These are phyloP conservation scores for Candida rishiriensis DNA, from an alignment of 805 yeast species.

Conservation along the genomic window DNA sequence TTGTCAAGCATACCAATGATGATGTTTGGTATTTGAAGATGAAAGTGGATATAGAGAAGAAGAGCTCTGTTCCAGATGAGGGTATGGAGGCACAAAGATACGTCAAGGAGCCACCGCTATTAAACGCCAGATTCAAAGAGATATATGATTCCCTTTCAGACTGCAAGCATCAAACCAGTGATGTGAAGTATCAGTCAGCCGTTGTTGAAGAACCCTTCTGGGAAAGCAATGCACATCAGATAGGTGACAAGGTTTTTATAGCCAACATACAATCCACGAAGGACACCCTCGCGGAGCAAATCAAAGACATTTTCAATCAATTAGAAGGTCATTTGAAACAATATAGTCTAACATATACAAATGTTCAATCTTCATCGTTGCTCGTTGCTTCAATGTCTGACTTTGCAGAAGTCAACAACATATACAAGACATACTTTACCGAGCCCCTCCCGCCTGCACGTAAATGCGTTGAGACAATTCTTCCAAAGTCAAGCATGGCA, in stretches of 20 bases:
- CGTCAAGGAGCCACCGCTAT: conserved; percentile 33
- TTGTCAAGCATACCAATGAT: conserved; percentile 48
- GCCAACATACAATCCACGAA: conserved; percentile 38
- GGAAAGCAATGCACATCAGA: conserved; percentile 12
- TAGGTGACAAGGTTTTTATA: conserved; percentile 34
- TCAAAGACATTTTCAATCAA: conserved; percentile 43
- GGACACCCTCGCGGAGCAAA: conserved; percentile 39
- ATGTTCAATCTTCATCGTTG: conserved; percentile 58
- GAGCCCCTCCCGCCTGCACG: conserved; percentile 81
- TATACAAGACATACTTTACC: conserved; percentile 54
- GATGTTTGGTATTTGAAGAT: conserved; percentile 68
- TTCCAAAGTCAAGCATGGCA: conserved; percentile 35
- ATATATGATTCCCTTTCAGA: conserved; percentile 7
- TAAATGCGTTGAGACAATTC: conserved; percentile 66
- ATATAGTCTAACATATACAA: conserved; percentile 33
- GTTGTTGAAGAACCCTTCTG: neutral
- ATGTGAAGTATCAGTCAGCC: neutral
- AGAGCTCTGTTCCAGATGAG: conserved; percentile 14
- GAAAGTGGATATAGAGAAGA: conserved; percentile 42
- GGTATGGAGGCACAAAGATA: conserved; percentile 7
- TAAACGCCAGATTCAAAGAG: conserved; percentile 36
- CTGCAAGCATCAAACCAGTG: neutral
- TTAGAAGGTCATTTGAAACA: conserved; percentile 32
- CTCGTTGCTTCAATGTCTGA: conserved; percentile 58
- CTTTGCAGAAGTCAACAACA: conserved; percentile 56